phyloP scores from a whole-genome alignment of 2,329 filamentous ascomycete genomes.

The Paradendryphiella salina region DNA sequence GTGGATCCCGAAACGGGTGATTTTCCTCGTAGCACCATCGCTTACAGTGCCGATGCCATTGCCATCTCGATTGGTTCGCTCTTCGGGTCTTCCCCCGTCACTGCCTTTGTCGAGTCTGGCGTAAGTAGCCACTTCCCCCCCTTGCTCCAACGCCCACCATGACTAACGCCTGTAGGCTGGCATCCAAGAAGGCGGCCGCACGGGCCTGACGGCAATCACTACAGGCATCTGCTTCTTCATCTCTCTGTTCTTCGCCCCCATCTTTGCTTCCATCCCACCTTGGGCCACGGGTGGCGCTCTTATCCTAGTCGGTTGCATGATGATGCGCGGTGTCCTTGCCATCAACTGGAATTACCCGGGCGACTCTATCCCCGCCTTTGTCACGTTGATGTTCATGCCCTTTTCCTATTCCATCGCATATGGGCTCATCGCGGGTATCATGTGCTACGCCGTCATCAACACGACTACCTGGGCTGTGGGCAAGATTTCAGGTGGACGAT shows the following conservation, averaged over 20 bases:
- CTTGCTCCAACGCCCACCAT: neutral
- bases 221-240: conserved; percentile 78
- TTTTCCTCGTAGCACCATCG: conserved; percentile 82
- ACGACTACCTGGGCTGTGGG: conserved; percentile 58
- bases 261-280: conserved; percentile 85
- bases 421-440: conserved; percentile 78
- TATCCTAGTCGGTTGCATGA: conserved; percentile 81
- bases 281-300: conserved; percentile 91
- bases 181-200: conserved; percentile 83
- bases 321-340: conserved; percentile 74
- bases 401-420: conserved; percentile 90
- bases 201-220: conserved; percentile 76
- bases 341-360: conserved; percentile 86
- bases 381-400: conserved; percentile 83
- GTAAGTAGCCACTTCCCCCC: conserved; percentile 43
- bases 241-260: conserved; percentile 84
- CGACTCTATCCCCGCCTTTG: conserved; percentile 80
- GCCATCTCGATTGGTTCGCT: conserved; percentile 79
- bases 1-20: conserved; percentile 82
- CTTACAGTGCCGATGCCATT: conserved; percentile 81
- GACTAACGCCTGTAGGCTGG: conserved; percentile 54
- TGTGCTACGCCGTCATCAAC: conserved; percentile 77
- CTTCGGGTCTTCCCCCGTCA: conserved; percentile 78
- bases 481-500: conserved; percentile 18
- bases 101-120: conserved; percentile 83